Base-by-base conservation (phyloP, 2,329 filamentous ascomycete genomes). In the Penicillium sp. region DNA sequence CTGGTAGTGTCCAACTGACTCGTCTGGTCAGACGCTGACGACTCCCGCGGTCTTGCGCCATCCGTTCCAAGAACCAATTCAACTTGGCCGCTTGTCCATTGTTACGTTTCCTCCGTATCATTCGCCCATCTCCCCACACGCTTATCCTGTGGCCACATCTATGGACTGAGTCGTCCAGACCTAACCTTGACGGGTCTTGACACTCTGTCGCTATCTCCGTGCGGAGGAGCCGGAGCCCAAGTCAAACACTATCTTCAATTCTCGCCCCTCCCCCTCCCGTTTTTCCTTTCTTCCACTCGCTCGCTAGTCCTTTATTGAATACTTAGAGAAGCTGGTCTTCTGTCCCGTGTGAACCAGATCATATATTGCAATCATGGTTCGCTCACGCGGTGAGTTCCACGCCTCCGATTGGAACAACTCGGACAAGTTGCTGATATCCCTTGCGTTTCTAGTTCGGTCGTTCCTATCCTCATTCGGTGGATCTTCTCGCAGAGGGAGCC, bases 401-500 rank as follows among this genome's bases (percentile, higher is more conserved):
- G 13, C 47, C 26, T 49, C 41, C 29, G 31, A 38, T 59, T 47
- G 51, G 57, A 19, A 19, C 15, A 49, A 17, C 26, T 47, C 21
- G 13, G 13, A 29, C 44, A 44, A 11, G 21, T 38, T 5, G 35
- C 50, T 70, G 57, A 74, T 61, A 52, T 56, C 68, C 69, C 68
- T 74, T 73, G 71, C 71, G 62, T 71, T 64, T 21, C 15, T 78
- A 96, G 92, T 96, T 61, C 84, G 93, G 70, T 96, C 92, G 71
- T 96, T 96, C 80, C 94, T 96, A 86, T 92, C 91, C 68, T 81
- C 74, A 35, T 80, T 80, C 64, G 75, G 78, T 64, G 75, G 76
- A 45, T 71, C 72, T 70, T 78, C 73, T 63, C 71, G 65, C 68
- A 79, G 68, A 74, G 76, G 69, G 73, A 76, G 58, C 71, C 56